Percentiles rank a stretch among this genome's conserved stretches.
phyloP scores from a whole-genome alignment of 352 stramenopile genomes.

The Achlya hypogyna region DNA sequence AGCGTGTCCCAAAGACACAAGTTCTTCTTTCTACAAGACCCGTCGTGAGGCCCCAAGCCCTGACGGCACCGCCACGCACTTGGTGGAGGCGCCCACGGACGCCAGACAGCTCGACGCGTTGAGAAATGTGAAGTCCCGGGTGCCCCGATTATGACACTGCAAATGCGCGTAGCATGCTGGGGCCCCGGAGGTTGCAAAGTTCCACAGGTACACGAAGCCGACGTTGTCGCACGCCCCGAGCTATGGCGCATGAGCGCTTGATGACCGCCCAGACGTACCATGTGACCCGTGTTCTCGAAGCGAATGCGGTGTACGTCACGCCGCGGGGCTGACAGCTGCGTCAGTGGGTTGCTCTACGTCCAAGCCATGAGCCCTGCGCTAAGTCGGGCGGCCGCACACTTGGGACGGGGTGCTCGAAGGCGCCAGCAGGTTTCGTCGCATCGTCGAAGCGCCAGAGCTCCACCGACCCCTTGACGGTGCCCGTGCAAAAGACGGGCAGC shows the following conservation, averaged over 20 bases:
- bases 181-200: conserved; percentile 64
- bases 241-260: conserved; percentile 25
- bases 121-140: conserved; percentile 62
- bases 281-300: conserved; percentile 71
- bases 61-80: conserved; percentile 35
- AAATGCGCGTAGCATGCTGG: conserved; percentile 57
- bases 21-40: conserved; percentile 49
- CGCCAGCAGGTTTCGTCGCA: conserved; percentile 37
- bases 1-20: conserved; percentile 82
- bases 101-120: conserved; percentile 71
- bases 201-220: conserved; percentile 70
- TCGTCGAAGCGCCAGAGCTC: conserved; percentile 82
- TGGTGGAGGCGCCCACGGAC: conserved; percentile 58
- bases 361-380: neutral
- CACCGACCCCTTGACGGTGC: conserved; percentile 68
- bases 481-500: conserved; percentile 69
- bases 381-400: conserved; percentile 12
- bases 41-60: neutral
- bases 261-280: conserved; percentile 28
- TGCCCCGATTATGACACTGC: conserved; percentile 80
- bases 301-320: conserved; percentile 66
- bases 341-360: conserved; percentile 46
- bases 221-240: conserved; percentile 67
- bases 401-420: conserved; percentile 59
- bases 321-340: conserved; percentile 41